phyloP scores from a whole-genome alignment of 257 asterid species.

The Capsicum baccatum region DNA sequence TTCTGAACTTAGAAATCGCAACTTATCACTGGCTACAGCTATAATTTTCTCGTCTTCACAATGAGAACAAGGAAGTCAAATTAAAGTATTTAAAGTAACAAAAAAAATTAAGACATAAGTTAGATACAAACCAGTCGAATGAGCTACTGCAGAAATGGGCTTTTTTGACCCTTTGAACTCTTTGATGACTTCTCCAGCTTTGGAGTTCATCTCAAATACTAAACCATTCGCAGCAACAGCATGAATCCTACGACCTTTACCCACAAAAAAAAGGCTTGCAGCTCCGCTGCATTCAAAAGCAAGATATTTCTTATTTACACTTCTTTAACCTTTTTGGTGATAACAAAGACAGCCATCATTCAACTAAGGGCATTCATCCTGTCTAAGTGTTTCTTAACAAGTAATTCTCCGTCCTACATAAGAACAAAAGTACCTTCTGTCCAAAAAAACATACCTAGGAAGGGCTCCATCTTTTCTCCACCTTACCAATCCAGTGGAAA shows the following conservation, averaged over 20 bases:
- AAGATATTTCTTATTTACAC: constrained; percentile 3
- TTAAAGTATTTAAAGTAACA: background rate
- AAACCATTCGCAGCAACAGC: constrained; percentile 37
- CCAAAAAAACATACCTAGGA: constrained; percentile 37
- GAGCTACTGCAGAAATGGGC: constrained; percentile 32
- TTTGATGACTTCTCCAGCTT: constrained; percentile 39
- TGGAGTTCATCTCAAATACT: constrained; percentile 38
- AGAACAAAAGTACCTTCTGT: background rate
- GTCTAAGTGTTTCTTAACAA: constrained; percentile 9
- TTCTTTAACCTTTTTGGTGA: background rate
- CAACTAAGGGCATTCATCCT: background rate
- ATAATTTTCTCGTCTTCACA: constrained; percentile 38
- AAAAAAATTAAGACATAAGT: background rate
- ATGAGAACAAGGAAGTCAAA: constrained; percentile 28
- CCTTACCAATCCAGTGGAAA: constrained; percentile 31
- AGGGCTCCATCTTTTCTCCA: constrained; percentile 40
- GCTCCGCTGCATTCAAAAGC: constrained; percentile 40
- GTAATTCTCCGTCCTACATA: constrained; percentile 13
- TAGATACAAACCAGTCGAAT: constrained; percentile 37
- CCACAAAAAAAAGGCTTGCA: constrained; percentile 36
- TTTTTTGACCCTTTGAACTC: constrained; percentile 42
- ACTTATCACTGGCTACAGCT: constrained; percentile 40
- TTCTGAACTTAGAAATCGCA: constrained; percentile 37
- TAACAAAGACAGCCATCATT: constrained; percentile 9
- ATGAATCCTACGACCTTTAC: constrained; percentile 33